phyloP scores from a whole-genome alignment of 768 basidiomycete species.

The Lactifluus rugatus region DNA sequence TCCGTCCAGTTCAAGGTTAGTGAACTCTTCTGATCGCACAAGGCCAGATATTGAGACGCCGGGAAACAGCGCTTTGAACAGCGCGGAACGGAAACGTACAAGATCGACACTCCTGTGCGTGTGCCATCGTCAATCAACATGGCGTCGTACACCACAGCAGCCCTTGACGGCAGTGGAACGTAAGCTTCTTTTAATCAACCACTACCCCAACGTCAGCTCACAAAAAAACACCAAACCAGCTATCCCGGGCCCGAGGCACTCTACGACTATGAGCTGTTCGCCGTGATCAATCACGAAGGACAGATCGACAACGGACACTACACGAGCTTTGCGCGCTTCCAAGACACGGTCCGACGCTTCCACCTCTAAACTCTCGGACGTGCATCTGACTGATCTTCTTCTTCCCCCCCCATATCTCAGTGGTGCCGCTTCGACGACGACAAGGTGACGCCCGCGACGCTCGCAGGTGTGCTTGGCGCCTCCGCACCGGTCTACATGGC shows the following conservation, averaged over 20 bases:
- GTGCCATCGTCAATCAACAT: slow-evolving; percentile 83
- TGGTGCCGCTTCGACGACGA: slow-evolving; percentile 96
- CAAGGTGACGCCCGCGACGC: slow-evolving; percentile 67
- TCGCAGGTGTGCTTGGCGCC: slow-evolving; percentile 48
- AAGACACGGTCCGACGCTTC: slow-evolving; percentile 67
- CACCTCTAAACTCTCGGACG: not conserved
- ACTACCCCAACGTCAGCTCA: not conserved
- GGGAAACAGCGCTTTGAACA: slow-evolving; percentile 82
- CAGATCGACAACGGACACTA: slow-evolving; percentile 94
- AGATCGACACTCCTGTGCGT: slow-evolving; percentile 74
- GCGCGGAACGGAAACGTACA: slow-evolving; percentile 44
- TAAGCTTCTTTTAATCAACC: not conserved
- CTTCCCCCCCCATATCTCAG: slow-evolving; percentile 28
- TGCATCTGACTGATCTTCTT: not conserved
- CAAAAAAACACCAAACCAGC: slow-evolving; percentile 23
- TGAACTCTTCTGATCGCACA: not conserved
- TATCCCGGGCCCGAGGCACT: slow-evolving; percentile 51
- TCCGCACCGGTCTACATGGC: slow-evolving; percentile 83
- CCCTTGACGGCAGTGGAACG: slow-evolving; percentile 35
- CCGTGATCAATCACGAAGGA: slow-evolving; percentile 91
- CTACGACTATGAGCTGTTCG: slow-evolving; percentile 87
- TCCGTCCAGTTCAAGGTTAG: slow-evolving; percentile 93
- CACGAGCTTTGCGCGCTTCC: slow-evolving; percentile 74
- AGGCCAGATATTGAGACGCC: not conserved
- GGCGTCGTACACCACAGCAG: slow-evolving; percentile 72